Percentiles rank a stretch among this genome's conserved stretches.
Conservation (phyloP, 805 yeast species). For the Millerago galiae region DNA sequence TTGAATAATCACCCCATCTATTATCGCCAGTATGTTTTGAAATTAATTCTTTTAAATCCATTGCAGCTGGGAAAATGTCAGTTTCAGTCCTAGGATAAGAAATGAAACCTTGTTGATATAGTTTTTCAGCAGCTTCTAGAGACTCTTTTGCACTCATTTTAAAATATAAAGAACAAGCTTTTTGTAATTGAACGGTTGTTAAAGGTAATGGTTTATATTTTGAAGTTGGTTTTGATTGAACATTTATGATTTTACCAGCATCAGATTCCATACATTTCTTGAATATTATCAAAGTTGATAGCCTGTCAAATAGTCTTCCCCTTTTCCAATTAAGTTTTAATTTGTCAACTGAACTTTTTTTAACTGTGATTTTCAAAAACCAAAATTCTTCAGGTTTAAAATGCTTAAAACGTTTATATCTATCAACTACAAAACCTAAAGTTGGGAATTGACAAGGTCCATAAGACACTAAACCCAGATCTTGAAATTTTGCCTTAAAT, state of each 20-base stretch:
- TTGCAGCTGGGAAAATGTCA: slow-evolving; percentile 69
- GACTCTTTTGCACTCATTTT: slow-evolving; percentile 77
- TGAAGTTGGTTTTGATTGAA: slow-evolving; percentile 57
- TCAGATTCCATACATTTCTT: slow-evolving; percentile 54
- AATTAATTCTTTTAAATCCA: slow-evolving; percentile 63
- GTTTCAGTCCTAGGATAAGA: slow-evolving; percentile 99
- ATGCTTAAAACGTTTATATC: slow-evolving; percentile 66
- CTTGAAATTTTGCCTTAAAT: slow-evolving; percentile 24
- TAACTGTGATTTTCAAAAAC: slow-evolving; percentile 52
- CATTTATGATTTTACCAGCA: slow-evolving; percentile 42
- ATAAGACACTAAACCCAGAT: slow-evolving; percentile 46
- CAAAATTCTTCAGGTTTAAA: slow-evolving; percentile 80
- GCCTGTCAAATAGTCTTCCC: slow-evolving; percentile 64
- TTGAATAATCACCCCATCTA: slow-evolving; percentile 73
- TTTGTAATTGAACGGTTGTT: slow-evolving; percentile 91
- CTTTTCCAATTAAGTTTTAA: slow-evolving; percentile 65
- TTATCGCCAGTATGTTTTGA: slow-evolving; percentile 49
- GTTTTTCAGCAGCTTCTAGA: slow-evolving; percentile 70
- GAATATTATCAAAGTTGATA: slow-evolving; percentile 55
- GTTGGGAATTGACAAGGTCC: slow-evolving; percentile 98
- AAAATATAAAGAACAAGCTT: slow-evolving; percentile 69
- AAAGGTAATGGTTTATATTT: slow-evolving; percentile 84
- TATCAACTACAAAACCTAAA: slow-evolving; percentile 89
- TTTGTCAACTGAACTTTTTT: slow-evolving; percentile 23
- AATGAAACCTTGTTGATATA: slow-evolving; percentile 79